These are phyloP conservation scores for Blastobotrys persicus DNA, from an alignment of 1,139 yeast genomes.

Conservation along the genomic window DNA sequence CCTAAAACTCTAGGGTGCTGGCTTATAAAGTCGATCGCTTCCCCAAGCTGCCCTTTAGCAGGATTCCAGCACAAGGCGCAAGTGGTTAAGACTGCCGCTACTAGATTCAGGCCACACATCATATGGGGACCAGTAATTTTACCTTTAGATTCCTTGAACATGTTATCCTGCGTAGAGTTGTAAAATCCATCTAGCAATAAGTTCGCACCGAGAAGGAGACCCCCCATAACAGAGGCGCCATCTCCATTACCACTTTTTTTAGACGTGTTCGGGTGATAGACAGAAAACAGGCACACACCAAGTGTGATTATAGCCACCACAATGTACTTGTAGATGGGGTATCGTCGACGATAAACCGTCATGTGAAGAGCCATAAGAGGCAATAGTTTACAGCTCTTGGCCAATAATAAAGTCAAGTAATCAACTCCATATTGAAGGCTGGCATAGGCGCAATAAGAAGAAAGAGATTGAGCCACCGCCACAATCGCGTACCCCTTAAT, in stretches of 20 bases:
- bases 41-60: conserved; percentile 49
- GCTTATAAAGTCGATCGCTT: conserved; percentile 48
- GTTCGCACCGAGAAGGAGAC: conserved; percentile 56
- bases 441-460: conserved; percentile 76
- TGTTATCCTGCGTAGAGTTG: conserved; percentile 87
- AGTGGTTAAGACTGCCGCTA: conserved; percentile 44
- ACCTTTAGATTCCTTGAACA: conserved; percentile 51
- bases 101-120: conserved; percentile 76
- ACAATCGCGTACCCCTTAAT: conserved; percentile 54
- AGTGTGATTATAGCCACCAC: conserved; percentile 74
- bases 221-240: conserved; percentile 45
- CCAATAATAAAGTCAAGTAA: conserved; percentile 77
- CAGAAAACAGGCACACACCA: conserved; percentile 80
- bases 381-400: conserved; percentile 88
- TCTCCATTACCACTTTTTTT: conserved; percentile 20
- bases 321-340: conserved; percentile 70
- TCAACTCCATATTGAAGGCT: conserved; percentile 74
- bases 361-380: conserved; percentile 89
- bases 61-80: conserved; percentile 43
- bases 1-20: conserved; percentile 50
- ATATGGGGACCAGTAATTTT: conserved; percentile 72
- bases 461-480: conserved; percentile 73
- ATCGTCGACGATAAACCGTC: conserved; percentile 65
- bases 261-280: conserved; percentile 39
- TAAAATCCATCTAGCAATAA: conserved; percentile 86